Evolutionary conservation across 176 grass and related monocot species (phyloP).

Genomic region (Elaeis guineensis): DNA sequence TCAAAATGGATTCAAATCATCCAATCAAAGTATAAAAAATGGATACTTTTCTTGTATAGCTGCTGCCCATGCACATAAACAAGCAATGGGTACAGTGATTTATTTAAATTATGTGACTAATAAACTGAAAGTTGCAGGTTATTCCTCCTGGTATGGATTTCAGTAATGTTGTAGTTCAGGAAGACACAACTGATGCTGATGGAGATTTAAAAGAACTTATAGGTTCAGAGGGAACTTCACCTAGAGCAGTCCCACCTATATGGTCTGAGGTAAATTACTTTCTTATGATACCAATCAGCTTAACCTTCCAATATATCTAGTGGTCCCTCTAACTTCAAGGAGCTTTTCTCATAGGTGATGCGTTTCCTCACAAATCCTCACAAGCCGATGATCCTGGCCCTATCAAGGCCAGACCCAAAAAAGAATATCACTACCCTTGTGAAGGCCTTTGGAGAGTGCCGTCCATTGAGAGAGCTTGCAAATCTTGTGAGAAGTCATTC

Average conservation of each 20-base stretch:
- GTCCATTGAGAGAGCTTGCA: conserved; percentile 79
- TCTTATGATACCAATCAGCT: no score
- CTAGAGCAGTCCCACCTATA: conserved; percentile 61
- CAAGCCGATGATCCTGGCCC: conserved; percentile 86
- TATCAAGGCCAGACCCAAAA: conserved; percentile 90
- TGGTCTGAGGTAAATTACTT: conserved; percentile 65
- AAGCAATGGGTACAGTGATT: no score
- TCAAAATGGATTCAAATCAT: no score
- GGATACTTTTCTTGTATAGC: no score
- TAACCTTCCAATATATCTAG: background rate
- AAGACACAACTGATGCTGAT: conserved; percentile 63
- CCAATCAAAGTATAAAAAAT: no score
- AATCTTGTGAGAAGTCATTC: conserved; percentile 61
- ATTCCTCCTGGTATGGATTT: conserved; percentile 99
- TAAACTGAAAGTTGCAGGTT: conserved; percentile 37
- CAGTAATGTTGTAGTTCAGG: conserved; percentile 66
- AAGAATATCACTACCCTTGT: conserved; percentile 95
- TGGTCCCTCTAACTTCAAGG: background rate
- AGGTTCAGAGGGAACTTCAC: conserved; percentile 50
- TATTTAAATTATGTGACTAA: no score
- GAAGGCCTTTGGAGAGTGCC: conserved; percentile 91
- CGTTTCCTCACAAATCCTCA: conserved; percentile 92
- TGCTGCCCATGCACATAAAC: no score
- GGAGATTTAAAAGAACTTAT: conserved; percentile 52
- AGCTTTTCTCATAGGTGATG: conserved; percentile 47